These are phyloP conservation scores for Phytophthora fragariaefolia DNA, from an alignment of 352 stramenopile species.

Conservation along the genomic window DNA sequence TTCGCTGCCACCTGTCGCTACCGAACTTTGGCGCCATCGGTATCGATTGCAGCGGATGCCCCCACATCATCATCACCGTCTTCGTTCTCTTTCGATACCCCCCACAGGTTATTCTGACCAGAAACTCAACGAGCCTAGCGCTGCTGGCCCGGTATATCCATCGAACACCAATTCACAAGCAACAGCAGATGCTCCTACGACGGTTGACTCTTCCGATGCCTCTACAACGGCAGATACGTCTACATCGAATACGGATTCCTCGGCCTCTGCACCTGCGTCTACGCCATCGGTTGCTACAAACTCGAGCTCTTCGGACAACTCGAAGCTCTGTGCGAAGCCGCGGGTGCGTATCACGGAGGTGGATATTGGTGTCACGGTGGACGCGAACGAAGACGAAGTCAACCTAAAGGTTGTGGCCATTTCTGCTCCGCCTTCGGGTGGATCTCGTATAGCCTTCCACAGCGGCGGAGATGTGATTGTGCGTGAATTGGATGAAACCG, in stretches of 20 bases:
- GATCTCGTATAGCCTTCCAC: constrained; percentile 19
- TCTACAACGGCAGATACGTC: neutral
- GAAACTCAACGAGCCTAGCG: neutral
- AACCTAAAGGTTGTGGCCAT: constrained; percentile 21
- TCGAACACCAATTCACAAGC: neutral
- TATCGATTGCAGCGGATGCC: neutral
- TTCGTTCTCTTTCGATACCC: constrained; percentile 14
- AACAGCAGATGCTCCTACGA: neutral
- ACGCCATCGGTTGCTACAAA: constrained; percentile 12
- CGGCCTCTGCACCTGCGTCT: neutral
- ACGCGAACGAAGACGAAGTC: constrained; percentile 18
- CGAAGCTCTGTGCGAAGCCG: constrained; percentile 15
- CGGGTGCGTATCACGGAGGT: constrained; percentile 17
- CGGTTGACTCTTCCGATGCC: neutral
- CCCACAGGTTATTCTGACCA: neutral
- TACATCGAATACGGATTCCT: constrained; percentile 1
- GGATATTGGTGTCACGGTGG: constrained; percentile 12
- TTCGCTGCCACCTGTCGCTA: neutral
- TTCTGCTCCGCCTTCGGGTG: constrained; percentile 3
- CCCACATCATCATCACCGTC: neutral
- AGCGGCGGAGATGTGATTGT: constrained; percentile 15
- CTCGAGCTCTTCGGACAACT: constrained; percentile 25
- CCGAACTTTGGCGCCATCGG: constrained; percentile 3
- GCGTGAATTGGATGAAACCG: constrained; percentile 12
- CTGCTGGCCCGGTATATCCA: neutral